Base-by-base conservation (phyloP, 176 grass and related monocot genomes). In the Musa troglodytarum region DNA sequence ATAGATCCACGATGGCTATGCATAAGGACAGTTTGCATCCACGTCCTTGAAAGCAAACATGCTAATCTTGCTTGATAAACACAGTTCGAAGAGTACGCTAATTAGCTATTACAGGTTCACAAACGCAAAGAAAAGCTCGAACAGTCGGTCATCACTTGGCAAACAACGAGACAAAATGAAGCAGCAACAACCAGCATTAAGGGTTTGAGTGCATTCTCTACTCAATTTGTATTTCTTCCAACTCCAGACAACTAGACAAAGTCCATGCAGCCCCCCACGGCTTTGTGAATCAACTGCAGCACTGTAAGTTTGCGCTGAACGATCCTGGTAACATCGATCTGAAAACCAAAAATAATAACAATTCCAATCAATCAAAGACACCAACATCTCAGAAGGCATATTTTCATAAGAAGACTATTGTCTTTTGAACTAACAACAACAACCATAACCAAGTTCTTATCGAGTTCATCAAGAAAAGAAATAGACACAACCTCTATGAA, bases 271-370 rank as follows among this genome's bases (percentile, higher is more conserved):
- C 12, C 3, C 14, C 2, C 22, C 28, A 76, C 1, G 58, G 74
- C 3, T 63, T 43, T 16, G 17, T 52, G 19, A 23, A 53, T 77
- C 75, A 65, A 26, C 75, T 63, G 75, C 75, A 77, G 61, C 61
- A 76, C 20, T 77, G 61, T 43, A 77, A 24, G 10, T 76, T 63
- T 51, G 74, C 58, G 50, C 13, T 19, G 58, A 77, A 52, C 10
- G 59, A 65, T 51, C 68, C 68, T 20, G 43, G 49, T 25, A 77
- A 21, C 65, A 65, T 5, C 14, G n/a, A 65, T 65, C 75, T 50
- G 74, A 64, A 65, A 65, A 8, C 13, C 9, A 51, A 53, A 24
- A 3, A 22, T 10, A 7, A 77, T 17, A 49, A 23, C 14, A 51
- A 49, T 20, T 3, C 52, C 49, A 55, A 5, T 56, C 14, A 28